phyloP scores from a whole-genome alignment of 495 filamentous ascomycete species.

The Glutinoglossum americanum region DNA sequence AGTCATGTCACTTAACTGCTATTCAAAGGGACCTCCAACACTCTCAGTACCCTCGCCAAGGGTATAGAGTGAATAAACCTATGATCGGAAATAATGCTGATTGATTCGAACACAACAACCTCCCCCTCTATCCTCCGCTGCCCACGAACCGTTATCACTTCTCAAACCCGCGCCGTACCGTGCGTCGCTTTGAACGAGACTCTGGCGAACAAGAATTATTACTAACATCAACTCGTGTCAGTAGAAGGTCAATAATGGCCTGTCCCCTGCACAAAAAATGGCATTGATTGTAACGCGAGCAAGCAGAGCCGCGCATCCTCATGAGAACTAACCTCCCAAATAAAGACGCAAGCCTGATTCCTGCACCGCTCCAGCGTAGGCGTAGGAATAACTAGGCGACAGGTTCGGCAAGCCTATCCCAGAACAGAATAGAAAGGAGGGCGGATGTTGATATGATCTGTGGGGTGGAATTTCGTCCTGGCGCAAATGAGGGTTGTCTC shows the following conservation, averaged over 20 bases:
- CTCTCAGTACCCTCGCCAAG: background rate
- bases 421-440: background rate
- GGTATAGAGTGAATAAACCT: constrained; percentile 6
- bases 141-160: background rate
- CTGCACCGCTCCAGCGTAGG: background rate
- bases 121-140: background rate
- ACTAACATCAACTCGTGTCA: background rate
- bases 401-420: background rate
- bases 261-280: background rate
- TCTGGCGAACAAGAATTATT: background rate
- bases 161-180: background rate
- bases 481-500: background rate
- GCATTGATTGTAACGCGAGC: background rate
- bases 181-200: background rate
- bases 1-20: background rate
- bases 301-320: background rate
- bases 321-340: background rate
- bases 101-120: background rate
- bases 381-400: background rate
- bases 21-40: background rate
- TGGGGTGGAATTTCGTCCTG: background rate
- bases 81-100: background rate
- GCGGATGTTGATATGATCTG: background rate
- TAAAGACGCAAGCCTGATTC: background rate
- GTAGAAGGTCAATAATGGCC: background rate